Evolutionary conservation across 1,284 basidiomycete species (phyloP).

Genomic region (Marasmius fiardii): DNA sequence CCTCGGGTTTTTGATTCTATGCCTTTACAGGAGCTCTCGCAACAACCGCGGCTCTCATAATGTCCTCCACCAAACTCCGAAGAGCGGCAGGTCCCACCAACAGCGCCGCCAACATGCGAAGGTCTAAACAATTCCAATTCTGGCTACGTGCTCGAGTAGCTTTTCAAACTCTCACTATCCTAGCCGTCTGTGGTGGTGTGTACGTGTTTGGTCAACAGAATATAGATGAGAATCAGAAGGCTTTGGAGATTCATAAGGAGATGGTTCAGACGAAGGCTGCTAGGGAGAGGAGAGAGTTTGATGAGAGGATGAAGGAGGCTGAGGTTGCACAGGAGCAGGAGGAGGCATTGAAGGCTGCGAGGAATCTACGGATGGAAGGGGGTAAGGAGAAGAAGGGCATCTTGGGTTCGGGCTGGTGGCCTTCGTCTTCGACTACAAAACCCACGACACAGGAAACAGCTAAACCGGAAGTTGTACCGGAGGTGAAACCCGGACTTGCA

Average conservation of each 20-base stretch:
- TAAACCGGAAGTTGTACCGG: neutral
- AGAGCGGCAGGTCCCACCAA: conserved; percentile 25
- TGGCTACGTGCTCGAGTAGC: conserved; percentile 80
- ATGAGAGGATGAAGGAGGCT: conserved; percentile 48
- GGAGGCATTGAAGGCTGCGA: conserved; percentile 19
- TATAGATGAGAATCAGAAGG: conserved; percentile 12
- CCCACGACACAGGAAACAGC: neutral
- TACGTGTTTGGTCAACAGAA: conserved; percentile 32
- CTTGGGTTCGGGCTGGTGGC: neutral
- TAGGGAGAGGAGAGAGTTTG: conserved; percentile 40
- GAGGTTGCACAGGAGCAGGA: conserved; percentile 44
- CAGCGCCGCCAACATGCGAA: conserved; percentile 24
- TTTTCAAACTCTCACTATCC: conserved; percentile 74
- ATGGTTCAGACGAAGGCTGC: conserved; percentile 53
- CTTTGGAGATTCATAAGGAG: conserved; percentile 34
- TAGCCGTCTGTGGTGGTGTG: conserved; percentile 65
- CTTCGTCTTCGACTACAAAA: neutral
- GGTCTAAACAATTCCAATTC: conserved; percentile 66
- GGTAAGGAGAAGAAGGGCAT: conserved; percentile 17
- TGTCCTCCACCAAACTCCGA: conserved; percentile 62
- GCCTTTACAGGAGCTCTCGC: conserved; percentile 51
- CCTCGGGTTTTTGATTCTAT: too few relatives aligned
- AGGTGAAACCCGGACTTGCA: neutral
- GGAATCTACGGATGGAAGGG: neutral
- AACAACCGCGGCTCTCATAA: conserved; percentile 68